phyloP scores from a whole-genome alignment of 345 rosid species.

The Corchorus olitorius region DNA sequence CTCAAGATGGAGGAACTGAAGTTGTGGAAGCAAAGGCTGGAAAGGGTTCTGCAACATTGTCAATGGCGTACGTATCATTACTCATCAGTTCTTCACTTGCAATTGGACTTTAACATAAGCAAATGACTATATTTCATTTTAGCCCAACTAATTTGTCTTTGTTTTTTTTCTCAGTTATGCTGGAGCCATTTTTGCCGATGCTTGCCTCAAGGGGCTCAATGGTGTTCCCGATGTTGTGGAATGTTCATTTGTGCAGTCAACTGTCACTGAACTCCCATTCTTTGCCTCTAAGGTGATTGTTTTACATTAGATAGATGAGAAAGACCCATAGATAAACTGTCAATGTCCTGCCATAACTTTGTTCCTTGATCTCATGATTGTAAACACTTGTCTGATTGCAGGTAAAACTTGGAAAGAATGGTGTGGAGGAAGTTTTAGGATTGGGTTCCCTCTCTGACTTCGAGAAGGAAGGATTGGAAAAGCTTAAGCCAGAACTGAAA shows the following conservation, averaged over 20 bases:
- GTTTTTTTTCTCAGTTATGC: conserved; percentile 57
- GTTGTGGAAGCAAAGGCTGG: conserved; percentile 95
- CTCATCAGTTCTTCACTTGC: not conserved
- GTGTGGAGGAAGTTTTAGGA: conserved; percentile 75
- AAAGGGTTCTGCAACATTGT: conserved; percentile 87
- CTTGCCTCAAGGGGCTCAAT: conserved; percentile 82
- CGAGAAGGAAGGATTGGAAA: conserved; percentile 70
- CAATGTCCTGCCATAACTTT: too few species aligned
- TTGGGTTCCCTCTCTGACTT: conserved; percentile 76
- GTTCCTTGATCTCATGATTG: not conserved
- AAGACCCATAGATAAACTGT: too few species aligned
- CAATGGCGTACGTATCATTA: conserved; percentile 75
- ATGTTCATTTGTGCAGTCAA: conserved; percentile 79
- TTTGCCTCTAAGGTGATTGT: conserved; percentile 71
- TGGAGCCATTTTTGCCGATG: conserved; percentile 87
- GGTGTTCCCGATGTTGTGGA: conserved; percentile 80
- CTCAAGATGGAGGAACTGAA: conserved; percentile 93
- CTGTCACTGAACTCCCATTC: conserved; percentile 74
- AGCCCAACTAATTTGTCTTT: not conserved
- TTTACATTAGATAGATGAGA: too few species aligned
- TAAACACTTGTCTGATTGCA: conserved; percentile 28
- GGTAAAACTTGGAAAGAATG: conserved; percentile 84
- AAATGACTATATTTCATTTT: not conserved
- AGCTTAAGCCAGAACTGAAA: conserved; percentile 66
- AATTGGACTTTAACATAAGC: not conserved